A percentile compares a stretch with the other conserved stretches of the same genome.
Evolutionary conservation across 2,329 filamentous ascomycete species (phyloP).

Genomic region (Cytospora leucostoma): DNA sequence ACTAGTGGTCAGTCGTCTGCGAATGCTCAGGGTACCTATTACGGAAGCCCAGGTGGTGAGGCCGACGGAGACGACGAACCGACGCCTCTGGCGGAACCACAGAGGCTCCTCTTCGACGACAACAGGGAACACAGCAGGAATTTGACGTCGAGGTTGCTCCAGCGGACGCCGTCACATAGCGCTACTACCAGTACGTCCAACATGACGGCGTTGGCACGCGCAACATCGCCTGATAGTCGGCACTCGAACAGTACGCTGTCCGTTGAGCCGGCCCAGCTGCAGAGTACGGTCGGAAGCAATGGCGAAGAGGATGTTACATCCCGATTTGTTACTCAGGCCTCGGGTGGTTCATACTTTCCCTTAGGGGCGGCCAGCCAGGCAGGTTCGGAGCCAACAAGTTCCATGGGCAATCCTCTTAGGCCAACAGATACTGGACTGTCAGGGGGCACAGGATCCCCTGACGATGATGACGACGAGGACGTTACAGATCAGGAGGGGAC

Average conservation of each 20-base stretch:
- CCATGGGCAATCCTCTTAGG: slow-evolving; percentile 42
- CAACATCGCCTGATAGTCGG: slow-evolving; percentile 39
- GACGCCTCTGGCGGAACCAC: slow-evolving; percentile 29
- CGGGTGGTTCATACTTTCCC: slow-evolving; percentile 54
- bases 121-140: slow-evolving; percentile 61
- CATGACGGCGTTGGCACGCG: slow-evolving; percentile 54
- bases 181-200: slow-evolving; percentile 66
- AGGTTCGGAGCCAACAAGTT: slow-evolving; percentile 37
- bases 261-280: slow-evolving; percentile 35
- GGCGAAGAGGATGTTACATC: slow-evolving; percentile 56
- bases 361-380: slow-evolving; percentile 34
- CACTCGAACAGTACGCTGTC: slow-evolving; percentile 36
- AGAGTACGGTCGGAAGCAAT: slow-evolving; percentile 42
- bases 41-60: slow-evolving; percentile 24
- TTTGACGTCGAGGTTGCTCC: slow-evolving; percentile 67
- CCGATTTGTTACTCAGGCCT: slow-evolving; percentile 56
- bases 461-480: slow-evolving; percentile 36
- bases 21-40: slow-evolving; percentile 40
- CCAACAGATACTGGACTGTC: slow-evolving; percentile 27
- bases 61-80: slow-evolving; percentile 24
- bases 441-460: slow-evolving; percentile 20
- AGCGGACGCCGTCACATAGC: slow-evolving; percentile 62
- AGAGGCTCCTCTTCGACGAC: slow-evolving; percentile 38
- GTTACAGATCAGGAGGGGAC: slow-evolving; percentile 42
- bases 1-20: slow-evolving; percentile 52